Evolutionary conservation across 495 filamentous ascomycete genomes (phyloP).

Genomic region (Penicillium ochrochloron): DNA sequence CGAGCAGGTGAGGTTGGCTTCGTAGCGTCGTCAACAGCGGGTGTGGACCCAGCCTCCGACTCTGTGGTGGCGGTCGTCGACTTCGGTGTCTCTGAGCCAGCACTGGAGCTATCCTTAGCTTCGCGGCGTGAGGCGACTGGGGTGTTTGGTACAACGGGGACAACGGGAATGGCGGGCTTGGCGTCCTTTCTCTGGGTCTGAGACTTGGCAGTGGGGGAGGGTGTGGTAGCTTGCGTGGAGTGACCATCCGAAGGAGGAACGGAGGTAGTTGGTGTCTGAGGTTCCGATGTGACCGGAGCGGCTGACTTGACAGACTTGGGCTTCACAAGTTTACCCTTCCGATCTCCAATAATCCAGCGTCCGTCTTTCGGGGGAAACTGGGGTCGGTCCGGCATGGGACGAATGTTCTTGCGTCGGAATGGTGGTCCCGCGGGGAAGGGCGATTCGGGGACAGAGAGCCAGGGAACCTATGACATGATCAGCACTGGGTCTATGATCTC

Average conservation of each 20-base stretch:
- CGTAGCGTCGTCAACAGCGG: slow-evolving; percentile 33
- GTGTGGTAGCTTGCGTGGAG: slow-evolving; percentile 72
- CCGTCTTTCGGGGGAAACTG: slow-evolving; percentile 56
- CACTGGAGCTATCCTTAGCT: slow-evolving; percentile 46
- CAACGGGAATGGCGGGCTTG: slow-evolving; percentile 58
- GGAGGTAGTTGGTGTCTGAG: slow-evolving; percentile 70
- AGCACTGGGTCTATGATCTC: slow-evolving; percentile 9
- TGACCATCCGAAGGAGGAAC: slow-evolving; percentile 67
- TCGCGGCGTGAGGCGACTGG: slow-evolving; percentile 47
- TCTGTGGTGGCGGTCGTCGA: slow-evolving; percentile 28
- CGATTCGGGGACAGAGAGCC: slow-evolving; percentile 72
- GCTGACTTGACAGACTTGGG: slow-evolving; percentile 30
- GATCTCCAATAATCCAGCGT: slow-evolving; percentile 28
- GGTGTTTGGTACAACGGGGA: slow-evolving; percentile 67
- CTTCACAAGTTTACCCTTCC: slow-evolving; percentile 25
- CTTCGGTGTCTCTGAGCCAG: slow-evolving; percentile 44
- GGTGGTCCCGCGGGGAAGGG: slow-evolving; percentile 64
- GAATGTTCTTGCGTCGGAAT: slow-evolving; percentile 46
- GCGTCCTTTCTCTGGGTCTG: slow-evolving; percentile 48
- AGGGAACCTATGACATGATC: slow-evolving; percentile 64
- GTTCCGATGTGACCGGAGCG: slow-evolving; percentile 51
- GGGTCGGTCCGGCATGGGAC: slow-evolving; percentile 44
- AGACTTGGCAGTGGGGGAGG: slow-evolving; percentile 56
- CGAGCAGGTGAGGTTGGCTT: slow-evolving; percentile 48
- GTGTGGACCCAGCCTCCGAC: slow-evolving; percentile 25